Evolutionary conservation across 441 rosid genomes (phyloP), one percentile per base, ranked within the genome.

Genomic region (Bruguiera hainesii): DNA sequence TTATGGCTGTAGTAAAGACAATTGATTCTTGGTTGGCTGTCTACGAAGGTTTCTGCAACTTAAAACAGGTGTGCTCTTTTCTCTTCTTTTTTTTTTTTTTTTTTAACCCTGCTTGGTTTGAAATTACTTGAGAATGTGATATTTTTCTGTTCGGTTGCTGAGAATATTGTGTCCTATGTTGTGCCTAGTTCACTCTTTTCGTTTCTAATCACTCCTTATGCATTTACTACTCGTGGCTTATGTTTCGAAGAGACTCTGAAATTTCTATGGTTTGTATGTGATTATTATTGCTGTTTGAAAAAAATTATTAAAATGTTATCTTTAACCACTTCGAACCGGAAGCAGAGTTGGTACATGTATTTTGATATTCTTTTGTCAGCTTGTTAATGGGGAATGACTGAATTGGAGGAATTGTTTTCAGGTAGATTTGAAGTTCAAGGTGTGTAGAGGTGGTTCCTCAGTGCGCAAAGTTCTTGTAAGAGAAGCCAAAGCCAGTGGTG

Each of bases 11-110:
- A 15, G 92, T 94, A 52, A 83, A 82, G 75, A 81, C 82, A 25
- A 89, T 94, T 66, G 99, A 94, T 72, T 85, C 87, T 29, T 75
- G 86, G 75, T 83, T 94, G 53, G 83, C 88, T 13, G 98, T 85
- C 4, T 89, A 87, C 61, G 97, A 94, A 82, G 96, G 99, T 65
- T 91, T 94, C 90, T 94, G 98, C 89, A 87, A 89, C 78, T 77
- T 94, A 76, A 94, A 94, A 64, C 98, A 88, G 97, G 99, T 80
- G 52, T 4, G 19, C 51, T n/a, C 18, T 31, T 23, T 21, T 15
- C 1, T 51, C 15, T 6, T 52, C 30, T 55, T 37, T 20, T 16
- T 9, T n/a, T 7, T 52, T 0, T 11, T 35, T 19, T 16, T 53
- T 13, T 23, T n/a, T 21, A n/a, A n/a, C 19, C 46, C 4, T 9